These are phyloP conservation scores for Diaporthe velutina DNA, from an alignment of 2,329 filamentous ascomycete genomes.

Conservation along the genomic window DNA sequence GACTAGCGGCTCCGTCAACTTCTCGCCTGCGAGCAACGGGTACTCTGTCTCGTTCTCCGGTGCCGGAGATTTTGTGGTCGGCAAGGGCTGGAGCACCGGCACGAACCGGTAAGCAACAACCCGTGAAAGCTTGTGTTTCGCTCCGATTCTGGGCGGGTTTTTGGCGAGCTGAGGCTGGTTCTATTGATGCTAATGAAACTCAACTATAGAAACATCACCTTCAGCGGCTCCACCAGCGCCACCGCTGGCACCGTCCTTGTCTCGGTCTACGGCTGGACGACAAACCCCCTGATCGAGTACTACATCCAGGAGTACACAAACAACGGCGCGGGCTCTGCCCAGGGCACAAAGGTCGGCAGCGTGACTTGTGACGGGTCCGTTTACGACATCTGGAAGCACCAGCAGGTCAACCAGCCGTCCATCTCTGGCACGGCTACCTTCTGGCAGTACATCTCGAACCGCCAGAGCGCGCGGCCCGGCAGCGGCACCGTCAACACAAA, in stretches of 20 bases:
- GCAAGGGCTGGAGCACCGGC: slow-evolving; percentile 71
- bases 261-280: slow-evolving; percentile 54
- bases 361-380: slow-evolving; percentile 49
- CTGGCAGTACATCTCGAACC: slow-evolving; percentile 63
- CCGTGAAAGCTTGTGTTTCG: neutral
- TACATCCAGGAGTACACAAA: slow-evolving; percentile 53
- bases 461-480: slow-evolving; percentile 57
- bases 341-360: slow-evolving; percentile 49
- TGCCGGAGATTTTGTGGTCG: slow-evolving; percentile 66
- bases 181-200: neutral
- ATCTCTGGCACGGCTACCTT: slow-evolving; percentile 63
- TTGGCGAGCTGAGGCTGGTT: neutral
- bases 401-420: slow-evolving; percentile 57
- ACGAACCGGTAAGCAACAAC: slow-evolving; percentile 56
- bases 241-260: slow-evolving; percentile 48
- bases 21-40: slow-evolving; percentile 44
- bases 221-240: slow-evolving; percentile 44
- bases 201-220: slow-evolving; percentile 47
- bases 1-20: slow-evolving; percentile 52
- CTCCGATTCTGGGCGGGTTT: neutral
- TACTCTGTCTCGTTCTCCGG: slow-evolving; percentile 60
- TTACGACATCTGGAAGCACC: slow-evolving; percentile 53
- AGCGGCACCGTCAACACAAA: slow-evolving; percentile 61
- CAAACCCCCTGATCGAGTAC: slow-evolving; percentile 54
- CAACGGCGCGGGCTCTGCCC: slow-evolving; percentile 46